Conservation (phyloP, 805 yeast species). For the Yarrowia porcina region DNA sequence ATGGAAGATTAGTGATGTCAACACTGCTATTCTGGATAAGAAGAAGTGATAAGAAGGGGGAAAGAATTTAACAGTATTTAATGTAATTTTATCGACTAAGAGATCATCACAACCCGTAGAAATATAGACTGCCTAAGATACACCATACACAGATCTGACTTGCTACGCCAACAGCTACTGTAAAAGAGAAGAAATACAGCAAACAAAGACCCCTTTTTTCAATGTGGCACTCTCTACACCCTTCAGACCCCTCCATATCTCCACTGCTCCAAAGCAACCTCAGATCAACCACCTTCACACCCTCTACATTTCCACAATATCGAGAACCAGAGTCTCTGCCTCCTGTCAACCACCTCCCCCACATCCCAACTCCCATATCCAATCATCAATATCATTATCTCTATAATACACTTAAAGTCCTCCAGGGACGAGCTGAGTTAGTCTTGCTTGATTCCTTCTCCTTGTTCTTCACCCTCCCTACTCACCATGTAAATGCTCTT, state of each 20-base stretch:
- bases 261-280: neutral
- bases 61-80: neutral
- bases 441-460: neutral
- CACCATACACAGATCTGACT: too few species aligned
- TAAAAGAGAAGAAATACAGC: too few species aligned
- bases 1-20: constrained; percentile 68
- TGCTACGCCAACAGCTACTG: too few species aligned
- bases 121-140: too few species aligned
- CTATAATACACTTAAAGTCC: constrained; percentile 25
- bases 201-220: too few species aligned
- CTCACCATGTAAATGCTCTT: constrained; percentile 42
- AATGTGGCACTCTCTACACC: too few species aligned
- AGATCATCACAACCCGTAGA: too few species aligned
- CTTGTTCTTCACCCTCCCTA: neutral
- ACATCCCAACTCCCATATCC: too few species aligned
- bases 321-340: neutral
- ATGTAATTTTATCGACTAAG: neutral
- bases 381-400: constrained; percentile 6
- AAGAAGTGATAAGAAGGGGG: constrained; percentile 13
- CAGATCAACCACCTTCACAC: neutral
- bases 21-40: constrained; percentile 47
- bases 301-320: neutral
- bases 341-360: too few species aligned
- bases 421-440: constrained; percentile 26
- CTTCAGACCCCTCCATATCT: neutral